Evolutionary conservation across 306 rosid genomes (phyloP), one percentile per base, ranked within the genome.

Genomic region (Bauhinia variegata): DNA sequence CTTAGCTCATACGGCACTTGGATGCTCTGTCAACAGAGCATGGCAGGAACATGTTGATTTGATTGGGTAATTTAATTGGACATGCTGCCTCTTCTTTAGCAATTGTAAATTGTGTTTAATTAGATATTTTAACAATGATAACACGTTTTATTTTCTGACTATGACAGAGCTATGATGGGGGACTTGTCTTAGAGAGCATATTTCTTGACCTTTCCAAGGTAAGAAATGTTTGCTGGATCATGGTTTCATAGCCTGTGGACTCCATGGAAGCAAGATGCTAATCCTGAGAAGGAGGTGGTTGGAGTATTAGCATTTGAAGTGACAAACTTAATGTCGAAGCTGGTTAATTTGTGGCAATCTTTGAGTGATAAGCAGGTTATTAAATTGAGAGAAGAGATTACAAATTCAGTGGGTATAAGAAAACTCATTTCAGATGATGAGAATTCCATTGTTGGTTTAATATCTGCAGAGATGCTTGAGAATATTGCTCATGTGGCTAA

Each of bases 251-350:
- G 19, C 71, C 78, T 95, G 36, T 95, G 96, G 96, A 82, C 72
- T 71, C 80, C 80, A 38, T 80, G 81, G 82, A 95, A 82, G 83
- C 83, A 79, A 17, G 91, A 79, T 60, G 60, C 85, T 74, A 72
- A 69, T 41, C 53, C 68, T 10, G 95, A 79, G 78, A 95, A 95
- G 75, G 84, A 52, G 6, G 74, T 55, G 46, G 75, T 95, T 73
- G 96, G 92, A 79, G 97, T 95, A 28, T 79, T 95, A 55, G 95
- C 99, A 33, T 95, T 95, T 83, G 99, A 95, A 87, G 85, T 87
- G 58, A 97, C 99, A 31, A 88, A 85, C 80, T 70, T 88, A 82
- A 91, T 95, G 99, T 86, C 99, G 39, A 95, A 91, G 91, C 74
- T 95, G 81, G 86, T 88, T 70, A 86, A 86, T 73, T 76, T 86